A percentile compares a stretch with the other conserved stretches of the same genome.
These are phyloP conservation scores for Cryptosporidium bovis DNA, from an alignment of 169 alveolate species.

Conservation along the genomic window DNA sequence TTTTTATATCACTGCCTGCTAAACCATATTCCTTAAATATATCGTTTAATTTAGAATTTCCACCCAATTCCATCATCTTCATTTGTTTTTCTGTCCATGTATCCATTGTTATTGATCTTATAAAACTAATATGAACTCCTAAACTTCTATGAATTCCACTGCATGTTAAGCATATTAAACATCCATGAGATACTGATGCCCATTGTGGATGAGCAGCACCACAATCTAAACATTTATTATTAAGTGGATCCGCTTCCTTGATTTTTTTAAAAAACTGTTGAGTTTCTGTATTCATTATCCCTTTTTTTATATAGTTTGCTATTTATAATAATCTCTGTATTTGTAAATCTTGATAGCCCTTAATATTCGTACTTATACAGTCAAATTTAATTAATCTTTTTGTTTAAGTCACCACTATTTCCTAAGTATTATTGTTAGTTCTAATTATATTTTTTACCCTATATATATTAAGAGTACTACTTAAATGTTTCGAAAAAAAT, in stretches of 20 bases:
- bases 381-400: too few relatives aligned
- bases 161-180: conserved; percentile 94
- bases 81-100: conserved; percentile 92
- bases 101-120: conserved; percentile 93
- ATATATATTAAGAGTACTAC: too few relatives aligned
- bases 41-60: conserved; percentile 83
- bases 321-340: too few relatives aligned
- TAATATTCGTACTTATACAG: too few relatives aligned
- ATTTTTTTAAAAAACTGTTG: conserved; percentile 63
- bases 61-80: conserved; percentile 86
- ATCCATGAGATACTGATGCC: conserved; percentile 95
- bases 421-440: too few relatives aligned
- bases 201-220: conserved; percentile 93
- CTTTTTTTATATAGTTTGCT: too few relatives aligned
- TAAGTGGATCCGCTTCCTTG: conserved; percentile 62
- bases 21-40: conserved; percentile 79
- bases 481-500: too few relatives aligned
- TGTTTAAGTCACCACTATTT: too few relatives aligned
- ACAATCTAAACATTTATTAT: conserved; percentile 85
- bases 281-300: conserved; percentile 40
- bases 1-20: conserved; percentile 24
- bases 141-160: conserved; percentile 91
- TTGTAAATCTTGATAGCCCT: too few relatives aligned
- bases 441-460: too few relatives aligned
- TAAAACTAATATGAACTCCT: conserved; percentile 93